Evolutionary conservation across 495 filamentous ascomycete genomes (phyloP), one percentile per base, ranked within the genome.

Genomic region (Penicillium longicatenatum): DNA sequence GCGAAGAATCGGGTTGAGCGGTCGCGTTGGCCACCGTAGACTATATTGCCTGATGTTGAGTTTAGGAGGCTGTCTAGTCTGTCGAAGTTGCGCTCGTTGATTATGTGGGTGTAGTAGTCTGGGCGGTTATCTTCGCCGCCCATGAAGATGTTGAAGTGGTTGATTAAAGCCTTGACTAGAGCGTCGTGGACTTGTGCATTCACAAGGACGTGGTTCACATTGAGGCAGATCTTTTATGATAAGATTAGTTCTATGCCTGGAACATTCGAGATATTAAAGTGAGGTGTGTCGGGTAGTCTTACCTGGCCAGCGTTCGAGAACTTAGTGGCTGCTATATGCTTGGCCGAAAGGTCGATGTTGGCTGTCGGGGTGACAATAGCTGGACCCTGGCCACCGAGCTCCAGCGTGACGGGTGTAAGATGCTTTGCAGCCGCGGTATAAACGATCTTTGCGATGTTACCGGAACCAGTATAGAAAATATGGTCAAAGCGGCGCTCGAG

Each of bases 401-500:
- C 93, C 42, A 96, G 82, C 16, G 80, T 78, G 11, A 92, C 86
- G 0, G 93, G 92, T 0, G 93, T 97, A 16, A 97, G 80, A 33
- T 90, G 88, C 75, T 96, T 91, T 20, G 93, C 92, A 3, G 93
- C 93, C 62, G 93, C 93, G 63, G 88, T 86, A 22, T 90, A 83
- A 50, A 97, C 85, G 67, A 96, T 90, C 51, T 78, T 87, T 49
- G 86, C 93, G 26, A 96, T 86, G n/a, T 63, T 71, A 0, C 75
- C 70, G 47, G 80, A 84, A 33, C 93, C 93, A 14, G 93, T 97
- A 73, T 93, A 97, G 73, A 94, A 92, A 54, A 97, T 92, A 75
- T 95, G 94, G 68, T 92, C 90, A 86, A 89, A 97, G 65, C 92
- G 93, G 64, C 89, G 81, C 53, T 90, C 80, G 11, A 97, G 78